These are phyloP conservation scores for Nevesoporus exiguus DNA, from an alignment of 768 basidiomycete species.

Conservation along the genomic window DNA sequence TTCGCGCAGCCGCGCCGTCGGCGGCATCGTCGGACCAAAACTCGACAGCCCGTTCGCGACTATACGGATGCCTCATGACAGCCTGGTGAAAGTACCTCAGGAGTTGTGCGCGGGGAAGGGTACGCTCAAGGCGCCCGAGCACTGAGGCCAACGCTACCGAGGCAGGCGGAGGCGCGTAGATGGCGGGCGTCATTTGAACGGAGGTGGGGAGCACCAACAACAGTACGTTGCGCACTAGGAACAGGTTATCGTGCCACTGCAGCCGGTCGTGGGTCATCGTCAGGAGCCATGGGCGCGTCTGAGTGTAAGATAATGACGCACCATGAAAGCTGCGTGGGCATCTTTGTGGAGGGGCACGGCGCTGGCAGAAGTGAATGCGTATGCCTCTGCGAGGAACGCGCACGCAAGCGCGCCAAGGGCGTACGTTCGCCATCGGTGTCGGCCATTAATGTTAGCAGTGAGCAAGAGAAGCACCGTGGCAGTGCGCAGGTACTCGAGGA, in stretches of 20 bases:
- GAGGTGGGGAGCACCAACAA: slow-evolving; percentile 57
- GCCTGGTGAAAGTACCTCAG: slow-evolving; percentile 56
- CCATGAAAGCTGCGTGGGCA: slow-evolving; percentile 39
- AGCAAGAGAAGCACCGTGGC: slow-evolving; percentile 45
- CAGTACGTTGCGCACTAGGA: slow-evolving; percentile 49
- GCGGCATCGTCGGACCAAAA: slow-evolving; percentile 59
- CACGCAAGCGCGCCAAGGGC: slow-evolving; percentile 48
- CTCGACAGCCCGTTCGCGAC: slow-evolving; percentile 42
- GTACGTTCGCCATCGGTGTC: slow-evolving; percentile 42
- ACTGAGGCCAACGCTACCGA: slow-evolving; percentile 23
- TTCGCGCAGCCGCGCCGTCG: slow-evolving; percentile 49
- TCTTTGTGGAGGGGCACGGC: slow-evolving; percentile 44
- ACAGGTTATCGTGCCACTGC: slow-evolving; percentile 66
- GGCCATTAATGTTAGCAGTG: slow-evolving; percentile 40
- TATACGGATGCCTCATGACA: slow-evolving; percentile 48
- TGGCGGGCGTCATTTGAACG: slow-evolving; percentile 41
- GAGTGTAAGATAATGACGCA: slow-evolving; percentile 17
- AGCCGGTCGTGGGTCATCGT: background rate
- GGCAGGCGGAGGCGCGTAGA: slow-evolving; percentile 29
- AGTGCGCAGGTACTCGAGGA: slow-evolving; percentile 59
- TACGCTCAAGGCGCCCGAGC: slow-evolving; percentile 34
- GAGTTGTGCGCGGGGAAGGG: slow-evolving; percentile 47
- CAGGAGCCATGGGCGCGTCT: background rate
- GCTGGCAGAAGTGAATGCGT: slow-evolving; percentile 46
- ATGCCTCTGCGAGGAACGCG: slow-evolving; percentile 51